Percentiles rank a stretch among this genome's conserved stretches.
Evolutionary conservation across 2,329 filamentous ascomycete genomes (phyloP).

Genomic region (Akanthomyces dipterigenus): DNA sequence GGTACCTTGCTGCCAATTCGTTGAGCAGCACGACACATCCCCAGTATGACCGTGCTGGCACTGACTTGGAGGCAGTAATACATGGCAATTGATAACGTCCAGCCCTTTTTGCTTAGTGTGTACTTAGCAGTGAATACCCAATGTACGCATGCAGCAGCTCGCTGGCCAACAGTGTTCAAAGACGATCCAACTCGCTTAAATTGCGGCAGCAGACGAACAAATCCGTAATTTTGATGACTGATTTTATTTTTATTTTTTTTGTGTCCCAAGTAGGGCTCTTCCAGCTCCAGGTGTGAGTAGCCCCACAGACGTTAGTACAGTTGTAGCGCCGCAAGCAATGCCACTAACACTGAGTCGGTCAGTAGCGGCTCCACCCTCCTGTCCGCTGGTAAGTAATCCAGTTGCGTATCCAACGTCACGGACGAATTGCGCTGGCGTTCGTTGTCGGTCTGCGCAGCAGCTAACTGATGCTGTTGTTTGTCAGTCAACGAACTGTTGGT

Average conservation of each 20-base stretch:
- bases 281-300: neutral
- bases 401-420: too few relatives aligned
- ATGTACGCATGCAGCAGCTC: slow-evolving; percentile 2
- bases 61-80: neutral
- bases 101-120: neutral
- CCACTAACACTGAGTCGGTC: neutral
- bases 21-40: neutral
- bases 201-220: neutral
- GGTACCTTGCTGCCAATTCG: neutral
- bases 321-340: neutral
- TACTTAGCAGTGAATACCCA: neutral
- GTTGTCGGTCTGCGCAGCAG: too few relatives aligned
- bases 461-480: too few relatives aligned
- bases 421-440: too few relatives aligned
- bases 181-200: slow-evolving; percentile 1
- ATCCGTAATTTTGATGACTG: neutral
- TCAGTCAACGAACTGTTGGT: too few relatives aligned
- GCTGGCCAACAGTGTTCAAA: neutral
- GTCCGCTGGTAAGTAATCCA: neutral
- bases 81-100: neutral
- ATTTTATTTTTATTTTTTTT: slow-evolving; percentile 3
- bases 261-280: slow-evolving; percentile 12
- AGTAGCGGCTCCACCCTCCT: neutral
- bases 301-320: neutral
- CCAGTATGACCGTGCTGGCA: neutral